Evolutionary conservation across 345 rosid genomes (phyloP).

Genomic region (Citropsis articulata): DNA sequence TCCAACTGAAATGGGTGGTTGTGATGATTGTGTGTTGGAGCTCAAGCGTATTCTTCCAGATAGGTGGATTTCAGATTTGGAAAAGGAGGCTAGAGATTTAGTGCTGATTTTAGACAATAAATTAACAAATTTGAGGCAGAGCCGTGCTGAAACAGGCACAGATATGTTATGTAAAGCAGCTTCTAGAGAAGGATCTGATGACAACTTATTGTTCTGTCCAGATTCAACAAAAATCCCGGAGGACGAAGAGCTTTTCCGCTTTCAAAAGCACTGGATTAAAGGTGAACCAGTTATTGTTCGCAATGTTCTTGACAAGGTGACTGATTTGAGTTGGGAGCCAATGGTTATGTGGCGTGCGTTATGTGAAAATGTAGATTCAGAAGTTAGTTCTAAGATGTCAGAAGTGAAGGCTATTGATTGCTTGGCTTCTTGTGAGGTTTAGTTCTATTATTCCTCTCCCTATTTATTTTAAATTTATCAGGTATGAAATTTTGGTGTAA

Average conservation of each 20-base stretch:
- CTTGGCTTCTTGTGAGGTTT: constrained; percentile 69
- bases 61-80: constrained; percentile 51
- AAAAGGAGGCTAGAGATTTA: constrained; percentile 33
- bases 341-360: constrained; percentile 96
- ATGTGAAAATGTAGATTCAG: constrained; percentile 44
- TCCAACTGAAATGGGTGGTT: constrained; percentile 69
- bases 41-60: constrained; percentile 56
- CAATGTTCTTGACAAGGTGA: constrained; percentile 46
- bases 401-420: constrained; percentile 79
- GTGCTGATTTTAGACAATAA: constrained; percentile 21
- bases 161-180: constrained; percentile 43
- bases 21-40: constrained; percentile 60
- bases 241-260: constrained; percentile 41
- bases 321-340: constrained; percentile 95
- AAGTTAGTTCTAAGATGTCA: constrained; percentile 47
- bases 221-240: constrained; percentile 31
- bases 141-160: constrained; percentile 19
- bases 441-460: neutral
- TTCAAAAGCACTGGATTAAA: constrained; percentile 69
- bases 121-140: constrained; percentile 17
- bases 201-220: constrained; percentile 66
- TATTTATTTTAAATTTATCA: neutral
- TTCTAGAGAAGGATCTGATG: constrained; percentile 51
- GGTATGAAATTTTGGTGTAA: neutral
- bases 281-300: constrained; percentile 82